A percentile compares a stretch with the other conserved stretches of the same genome.
phyloP scores from a whole-genome alignment of 371 early-diverging fungal genomes.

The Basidiobolus meristosporus region DNA sequence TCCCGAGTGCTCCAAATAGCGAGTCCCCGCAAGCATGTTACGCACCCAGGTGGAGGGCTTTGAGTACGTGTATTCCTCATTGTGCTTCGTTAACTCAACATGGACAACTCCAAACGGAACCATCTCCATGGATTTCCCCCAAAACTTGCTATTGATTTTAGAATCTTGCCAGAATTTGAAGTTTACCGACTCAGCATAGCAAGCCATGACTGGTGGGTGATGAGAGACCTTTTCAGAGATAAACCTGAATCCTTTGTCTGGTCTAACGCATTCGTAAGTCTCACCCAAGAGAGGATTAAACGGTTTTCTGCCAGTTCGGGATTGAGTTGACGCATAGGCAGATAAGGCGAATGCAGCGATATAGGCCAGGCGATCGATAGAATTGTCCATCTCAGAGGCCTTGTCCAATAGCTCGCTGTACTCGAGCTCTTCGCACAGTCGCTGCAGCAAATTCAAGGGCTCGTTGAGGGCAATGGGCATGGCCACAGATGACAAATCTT shows the following conservation, averaged over 20 bases:
- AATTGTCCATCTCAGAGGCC: constrained; percentile 35
- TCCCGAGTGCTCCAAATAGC: constrained; percentile 59
- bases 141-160: constrained; percentile 51
- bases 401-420: constrained; percentile 64
- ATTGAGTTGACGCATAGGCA: constrained; percentile 59
- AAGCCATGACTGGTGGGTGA: constrained; percentile 62
- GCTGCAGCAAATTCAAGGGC: constrained; percentile 79
- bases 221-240: constrained; percentile 77
- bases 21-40: constrained; percentile 51
- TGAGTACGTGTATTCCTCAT: constrained; percentile 48
- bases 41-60: constrained; percentile 64
- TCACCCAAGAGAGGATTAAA: constrained; percentile 90
- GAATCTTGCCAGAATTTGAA: constrained; percentile 46
- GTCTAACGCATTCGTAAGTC: constrained; percentile 72
- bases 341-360: constrained; percentile 74
- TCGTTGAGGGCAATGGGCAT: constrained; percentile 93
- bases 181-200: constrained; percentile 38
- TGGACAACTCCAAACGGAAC: constrained; percentile 43
- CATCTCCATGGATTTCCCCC: constrained; percentile 48
- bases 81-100: constrained; percentile 26
- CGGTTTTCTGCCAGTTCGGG: constrained; percentile 74
- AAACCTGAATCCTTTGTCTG: constrained; percentile 55
- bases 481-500: constrained; percentile 79
- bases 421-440: constrained; percentile 81
- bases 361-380: constrained; percentile 54